Evolutionary conservation across 2,329 filamentous ascomycete species (phyloP), one percentile per base, ranked within the genome.

Genomic region (Chaetomium olivaceum): DNA sequence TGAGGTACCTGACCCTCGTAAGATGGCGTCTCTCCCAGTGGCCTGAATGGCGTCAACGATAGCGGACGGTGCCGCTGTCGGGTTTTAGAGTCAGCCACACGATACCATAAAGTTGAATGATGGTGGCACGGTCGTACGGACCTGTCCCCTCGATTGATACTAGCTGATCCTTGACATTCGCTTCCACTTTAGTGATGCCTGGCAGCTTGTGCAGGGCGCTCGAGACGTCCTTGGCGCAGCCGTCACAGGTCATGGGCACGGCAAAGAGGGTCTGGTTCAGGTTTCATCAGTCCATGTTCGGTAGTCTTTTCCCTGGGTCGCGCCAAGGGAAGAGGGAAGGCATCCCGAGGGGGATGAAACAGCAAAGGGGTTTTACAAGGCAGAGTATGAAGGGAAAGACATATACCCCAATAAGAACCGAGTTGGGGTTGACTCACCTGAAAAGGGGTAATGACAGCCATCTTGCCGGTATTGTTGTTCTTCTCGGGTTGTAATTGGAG

Each of bases 11-110:
- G 91, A 93, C 63, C 95, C 95, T 71, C 95, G 89, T 65, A 99
- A 81, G 74, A 99, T 97, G 55, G 94, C 94, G 85, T 98, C 94
- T 74, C 93, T 88, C 61, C 95, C 95, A 11, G 93, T 97, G 54
- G 85, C 83, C 80, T 97, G 91, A 69, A 98, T 96, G 8, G 94
- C 91, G 68, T 89, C 83, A 33, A 97, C 93, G 70, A 98, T 96
- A 55, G 90, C 86, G 61, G 93, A 97, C 19, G 95, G 95, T 23
- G 95, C 88, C 71, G 92, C 91, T 86, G 73, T 71, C 16, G 19
- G 27, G 36, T 48, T 67, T 25, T 33, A 39, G 52, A 5, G 14
- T 66, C 62, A 68, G 64, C 54, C 51, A 36, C n/a, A 60, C 33
- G n/a, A 29, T n/a, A 25, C 39, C 11, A 51, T 43, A 16, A 9